Conservation (phyloP, 2,329 filamentous ascomycete genomes). For the Thielaviopsis ethacetica region DNA sequence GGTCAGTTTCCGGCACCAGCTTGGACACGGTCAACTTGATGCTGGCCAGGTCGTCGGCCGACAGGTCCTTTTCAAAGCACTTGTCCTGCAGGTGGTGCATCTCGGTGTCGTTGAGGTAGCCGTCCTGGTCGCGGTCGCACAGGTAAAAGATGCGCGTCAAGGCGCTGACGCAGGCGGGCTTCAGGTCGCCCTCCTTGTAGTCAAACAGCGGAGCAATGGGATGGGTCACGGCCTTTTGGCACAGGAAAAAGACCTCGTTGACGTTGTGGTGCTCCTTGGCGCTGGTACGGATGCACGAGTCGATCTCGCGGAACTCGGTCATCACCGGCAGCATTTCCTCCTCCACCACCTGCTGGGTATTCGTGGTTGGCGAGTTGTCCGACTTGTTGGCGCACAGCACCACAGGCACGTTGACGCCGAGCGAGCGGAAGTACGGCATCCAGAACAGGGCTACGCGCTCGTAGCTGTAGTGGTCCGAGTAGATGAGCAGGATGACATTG, state of each 20-base stretch:
- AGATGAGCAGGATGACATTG: conserved; percentile 92
- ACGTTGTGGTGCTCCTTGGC: conserved; percentile 85
- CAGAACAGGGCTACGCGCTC: conserved; percentile 93
- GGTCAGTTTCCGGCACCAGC: conserved; percentile 42
- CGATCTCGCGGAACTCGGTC: conserved; percentile 97
- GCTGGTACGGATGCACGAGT: conserved; percentile 91
- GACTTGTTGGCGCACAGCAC: conserved; percentile 95
- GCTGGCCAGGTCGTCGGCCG: conserved; percentile 66
- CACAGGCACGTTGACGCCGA: conserved; percentile 97
- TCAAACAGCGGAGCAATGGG: conserved; percentile 94
- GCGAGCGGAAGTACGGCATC: conserved; percentile 93
- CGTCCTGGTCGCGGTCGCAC: conserved; percentile 92
- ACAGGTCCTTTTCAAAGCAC: conserved; percentile 79
- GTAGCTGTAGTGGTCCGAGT: conserved; percentile 98
- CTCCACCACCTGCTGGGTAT: conserved; percentile 70
- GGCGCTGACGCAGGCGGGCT: conserved; percentile 76
- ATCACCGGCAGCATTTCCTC: conserved; percentile 98
- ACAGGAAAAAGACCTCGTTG: conserved; percentile 93
- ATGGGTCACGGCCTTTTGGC: conserved; percentile 94
- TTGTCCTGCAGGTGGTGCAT: conserved; percentile 81
- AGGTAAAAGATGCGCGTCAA: conserved; percentile 86
- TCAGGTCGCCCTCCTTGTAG: conserved; percentile 77
- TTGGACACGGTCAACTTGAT: conserved; percentile 80
- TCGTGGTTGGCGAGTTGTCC: conserved; percentile 62
- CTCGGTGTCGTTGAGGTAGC: conserved; percentile 76